Conservation (phyloP, 106 monocot genomes). For the Acorus gramineus region DNA sequence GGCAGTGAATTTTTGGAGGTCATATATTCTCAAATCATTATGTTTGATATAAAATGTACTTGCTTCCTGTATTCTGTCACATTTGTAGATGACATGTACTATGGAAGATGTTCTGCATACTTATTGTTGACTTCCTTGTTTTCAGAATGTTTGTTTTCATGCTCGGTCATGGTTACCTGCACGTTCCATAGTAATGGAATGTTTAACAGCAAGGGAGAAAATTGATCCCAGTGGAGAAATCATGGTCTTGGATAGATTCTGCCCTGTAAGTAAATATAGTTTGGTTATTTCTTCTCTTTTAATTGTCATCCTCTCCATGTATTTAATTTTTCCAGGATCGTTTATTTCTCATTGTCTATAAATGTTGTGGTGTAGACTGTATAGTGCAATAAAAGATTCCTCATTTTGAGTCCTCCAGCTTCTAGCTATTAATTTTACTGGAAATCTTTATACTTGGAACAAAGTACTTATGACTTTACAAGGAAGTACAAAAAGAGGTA, state of each 20-base stretch:
- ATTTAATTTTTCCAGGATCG: not conserved
- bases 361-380: too few relatives aligned
- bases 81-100: too few relatives aligned
- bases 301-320: not conserved
- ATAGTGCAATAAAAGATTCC: not conserved
- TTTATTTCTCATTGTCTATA: too few relatives aligned
- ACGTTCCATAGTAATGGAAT: conserved; percentile 65
- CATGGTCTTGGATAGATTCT: conserved; percentile 61
- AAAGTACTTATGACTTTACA: too few relatives aligned
- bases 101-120: too few relatives aligned
- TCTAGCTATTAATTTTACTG: not conserved
- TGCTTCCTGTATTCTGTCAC: too few relatives aligned
- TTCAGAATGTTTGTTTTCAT: conserved; percentile 60
- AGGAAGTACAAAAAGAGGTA: too few relatives aligned
- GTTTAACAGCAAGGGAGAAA: conserved; percentile 44
- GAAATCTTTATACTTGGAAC: too few relatives aligned
- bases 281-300: not conserved
- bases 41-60: not conserved
- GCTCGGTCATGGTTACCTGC: conserved; percentile 83
- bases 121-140: not conserved
- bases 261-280: conserved; percentile 48
- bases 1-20: conserved; percentile 94
- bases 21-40: not conserved
- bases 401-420: not conserved
- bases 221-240: conserved; percentile 84